phyloP scores from a whole-genome alignment of 2,329 filamentous ascomycete genomes.

The Fusarium pseudograminearum region DNA sequence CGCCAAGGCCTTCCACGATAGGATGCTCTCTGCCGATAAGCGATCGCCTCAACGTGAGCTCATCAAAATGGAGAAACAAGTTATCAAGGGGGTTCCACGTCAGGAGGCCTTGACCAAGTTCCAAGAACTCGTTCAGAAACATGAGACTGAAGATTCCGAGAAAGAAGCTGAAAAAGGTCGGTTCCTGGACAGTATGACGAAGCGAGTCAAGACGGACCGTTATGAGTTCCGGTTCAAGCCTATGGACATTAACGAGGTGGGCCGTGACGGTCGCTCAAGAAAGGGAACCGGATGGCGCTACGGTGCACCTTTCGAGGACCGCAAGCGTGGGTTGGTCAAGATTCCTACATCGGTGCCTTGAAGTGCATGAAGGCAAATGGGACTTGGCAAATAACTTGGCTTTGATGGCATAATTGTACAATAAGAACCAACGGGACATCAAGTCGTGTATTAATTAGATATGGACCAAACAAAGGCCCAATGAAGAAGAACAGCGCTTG shows the following conservation, averaged over 20 bases:
- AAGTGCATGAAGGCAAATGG: slow-evolving; percentile 44
- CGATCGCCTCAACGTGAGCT: slow-evolving; percentile 73
- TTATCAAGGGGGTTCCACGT: slow-evolving; percentile 53
- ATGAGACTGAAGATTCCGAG: slow-evolving; percentile 56
- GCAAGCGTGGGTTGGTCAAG: slow-evolving; percentile 73
- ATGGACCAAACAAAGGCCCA: slow-evolving; percentile 23
- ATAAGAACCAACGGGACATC: slow-evolving; percentile 45
- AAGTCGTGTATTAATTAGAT: slow-evolving; percentile 41
- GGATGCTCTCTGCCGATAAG: slow-evolving; percentile 69
- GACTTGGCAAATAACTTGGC: slow-evolving; percentile 16
- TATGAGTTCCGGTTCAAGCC: slow-evolving; percentile 74
- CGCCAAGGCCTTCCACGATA: slow-evolving; percentile 71
- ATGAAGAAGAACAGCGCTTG: slow-evolving; percentile 25
- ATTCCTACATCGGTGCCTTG: slow-evolving; percentile 73
- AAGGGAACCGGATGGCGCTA: slow-evolving; percentile 72
- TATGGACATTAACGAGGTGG: slow-evolving; percentile 68
- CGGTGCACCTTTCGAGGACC: slow-evolving; percentile 71
- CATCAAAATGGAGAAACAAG: slow-evolving; percentile 65
- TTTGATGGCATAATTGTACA: slow-evolving; percentile 44
- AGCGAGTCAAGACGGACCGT: slow-evolving; percentile 62
- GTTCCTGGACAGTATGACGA: slow-evolving; percentile 57
- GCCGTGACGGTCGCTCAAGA: slow-evolving; percentile 64
- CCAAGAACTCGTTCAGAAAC: slow-evolving; percentile 56
- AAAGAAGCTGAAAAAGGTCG: slow-evolving; percentile 50
- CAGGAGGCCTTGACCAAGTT: slow-evolving; percentile 57